These are phyloP conservation scores for Euptelea pleiosperma DNA, from an alignment of 164 flowering plant genomes.

Conservation along the genomic window DNA sequence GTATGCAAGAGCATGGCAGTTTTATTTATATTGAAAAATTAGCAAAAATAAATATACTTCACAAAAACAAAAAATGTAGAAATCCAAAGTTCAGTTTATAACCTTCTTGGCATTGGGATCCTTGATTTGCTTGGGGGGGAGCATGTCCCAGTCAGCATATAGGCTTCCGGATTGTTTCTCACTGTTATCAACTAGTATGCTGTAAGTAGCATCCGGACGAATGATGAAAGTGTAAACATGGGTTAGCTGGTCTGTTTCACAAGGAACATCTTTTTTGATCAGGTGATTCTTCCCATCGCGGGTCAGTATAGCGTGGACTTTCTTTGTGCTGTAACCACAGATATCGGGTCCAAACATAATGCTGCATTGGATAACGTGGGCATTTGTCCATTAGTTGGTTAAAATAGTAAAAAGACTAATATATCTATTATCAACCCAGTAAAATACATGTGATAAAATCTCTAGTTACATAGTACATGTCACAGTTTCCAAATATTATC, in stretches of 20 bases:
- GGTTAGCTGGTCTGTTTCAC: constrained; percentile 48
- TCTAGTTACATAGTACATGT: too few relatives aligned
- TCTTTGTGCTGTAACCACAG: constrained; percentile 45
- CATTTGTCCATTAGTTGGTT: neutral
- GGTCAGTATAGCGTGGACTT: constrained; percentile 44
- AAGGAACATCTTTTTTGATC: constrained; percentile 41
- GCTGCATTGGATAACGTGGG: constrained; percentile 20
- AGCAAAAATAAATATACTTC: too few relatives aligned
- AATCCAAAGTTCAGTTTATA: neutral
- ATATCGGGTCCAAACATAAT: constrained; percentile 53
- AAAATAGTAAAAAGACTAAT: neutral
- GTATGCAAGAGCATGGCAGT: too few relatives aligned
- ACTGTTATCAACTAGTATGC: constrained; percentile 34
- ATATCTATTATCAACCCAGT: neutral
- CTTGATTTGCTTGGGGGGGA: constrained; percentile 48
- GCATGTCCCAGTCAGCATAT: constrained; percentile 44
- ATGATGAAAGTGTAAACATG: constrained; percentile 52
- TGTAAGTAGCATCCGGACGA: constrained; percentile 46
- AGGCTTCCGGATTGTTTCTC: constrained; percentile 48
- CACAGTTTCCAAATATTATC: neutral
- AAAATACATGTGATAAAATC: neutral
- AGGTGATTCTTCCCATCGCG: constrained; percentile 45
- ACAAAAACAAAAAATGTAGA: neutral
- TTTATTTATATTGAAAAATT: too few relatives aligned
- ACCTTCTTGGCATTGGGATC: constrained; percentile 50